These are phyloP conservation scores for Cerioporus squamosus DNA, from an alignment of 1,284 basidiomycete species.

Conservation along the genomic window DNA sequence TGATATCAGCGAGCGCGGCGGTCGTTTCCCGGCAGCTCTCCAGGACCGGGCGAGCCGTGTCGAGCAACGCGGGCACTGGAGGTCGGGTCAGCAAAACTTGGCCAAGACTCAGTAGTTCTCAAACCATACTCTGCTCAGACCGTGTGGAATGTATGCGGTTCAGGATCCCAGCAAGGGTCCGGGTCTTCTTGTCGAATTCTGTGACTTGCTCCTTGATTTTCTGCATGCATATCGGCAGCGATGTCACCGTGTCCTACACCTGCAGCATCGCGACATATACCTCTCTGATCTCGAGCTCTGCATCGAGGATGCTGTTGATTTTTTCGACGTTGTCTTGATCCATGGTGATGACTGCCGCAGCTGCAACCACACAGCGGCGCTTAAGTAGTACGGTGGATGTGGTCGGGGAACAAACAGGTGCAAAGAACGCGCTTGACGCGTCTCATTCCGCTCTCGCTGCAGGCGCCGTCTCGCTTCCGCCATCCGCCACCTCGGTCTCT, in stretches of 20 bases:
- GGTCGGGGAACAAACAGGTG: neutral
- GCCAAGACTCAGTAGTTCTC: neutral
- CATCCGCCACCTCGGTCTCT: too few relatives aligned
- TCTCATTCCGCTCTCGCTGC: neutral
- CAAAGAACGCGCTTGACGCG: slow-evolving; percentile 25
- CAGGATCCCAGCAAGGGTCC: slow-evolving; percentile 65
- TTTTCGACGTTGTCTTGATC: slow-evolving; percentile 56
- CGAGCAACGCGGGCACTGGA: slow-evolving; percentile 64
- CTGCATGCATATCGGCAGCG: slow-evolving; percentile 38
- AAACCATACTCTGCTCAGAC: slow-evolving; percentile 53
- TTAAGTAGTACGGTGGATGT: neutral
- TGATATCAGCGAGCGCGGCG: slow-evolving; percentile 53
- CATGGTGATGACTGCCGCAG: slow-evolving; percentile 44
- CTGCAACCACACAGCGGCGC: slow-evolving; percentile 6
- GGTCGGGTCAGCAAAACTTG: neutral
- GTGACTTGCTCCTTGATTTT: slow-evolving; percentile 78
- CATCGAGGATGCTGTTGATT: slow-evolving; percentile 57
- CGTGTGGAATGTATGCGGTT: slow-evolving; percentile 81
- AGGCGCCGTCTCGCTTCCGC: neutral
- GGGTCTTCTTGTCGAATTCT: slow-evolving; percentile 73
- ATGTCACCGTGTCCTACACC: neutral
- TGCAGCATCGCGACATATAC: slow-evolving; percentile 35
- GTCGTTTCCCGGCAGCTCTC: slow-evolving; percentile 55
- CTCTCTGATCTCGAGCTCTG: slow-evolving; percentile 56
- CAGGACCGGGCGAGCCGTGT: slow-evolving; percentile 58